Base-by-base conservation (phyloP, 1,284 basidiomycete genomes). In the Trametes sp. region DNA sequence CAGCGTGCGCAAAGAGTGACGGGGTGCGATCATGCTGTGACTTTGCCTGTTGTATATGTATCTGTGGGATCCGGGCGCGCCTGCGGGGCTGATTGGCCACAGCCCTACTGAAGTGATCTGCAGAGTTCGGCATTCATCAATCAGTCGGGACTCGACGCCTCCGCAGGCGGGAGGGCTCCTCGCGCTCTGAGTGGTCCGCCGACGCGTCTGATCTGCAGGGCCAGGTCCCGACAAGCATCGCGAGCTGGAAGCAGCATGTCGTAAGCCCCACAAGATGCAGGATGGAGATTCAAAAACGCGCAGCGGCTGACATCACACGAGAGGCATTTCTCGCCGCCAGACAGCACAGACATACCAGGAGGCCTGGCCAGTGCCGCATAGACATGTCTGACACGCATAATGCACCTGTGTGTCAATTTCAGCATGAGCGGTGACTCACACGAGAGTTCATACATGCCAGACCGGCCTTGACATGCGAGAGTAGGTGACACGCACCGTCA, bases 71-170 rank as follows among this genome's bases (percentile, higher is more conserved):
- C 55, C 59, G 44, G 21, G 57, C 57, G 46, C 42, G n/a, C 46
- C 35, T 51, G 54, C 41, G 45, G 52, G 52, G 23, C 42, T 55
- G 54, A 53, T 59, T 38, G 28, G 42, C 63, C 45, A 67, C 61
- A 67, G 66, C 66, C 62, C 51, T 57, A 50, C 53, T 51, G 49
- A 60, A 59, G 60, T 62, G 63, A 67, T 67, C 66, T 67, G 66
- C 66, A 65, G 46, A 59, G 54, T 57, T 57, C 52, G 48, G 45
- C 31, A 50, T 14, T 38, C 59, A 67, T 67, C 63, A 63, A 61
- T 67, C 66, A 64, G 53, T 44, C 38, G 54, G 44, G 59, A 28
- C 46, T 45, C 31, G 46, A 14, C 41, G 41, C 31, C 35, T 33
- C 46, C 50, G 38, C 57, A 36, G 48, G 29, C n/a, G 29, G 26